A percentile compares a stretch with the other conserved stretches of the same genome.
phyloP scores from a whole-genome alignment of 208 protist species.

The Trypanosoma melophagium region DNA sequence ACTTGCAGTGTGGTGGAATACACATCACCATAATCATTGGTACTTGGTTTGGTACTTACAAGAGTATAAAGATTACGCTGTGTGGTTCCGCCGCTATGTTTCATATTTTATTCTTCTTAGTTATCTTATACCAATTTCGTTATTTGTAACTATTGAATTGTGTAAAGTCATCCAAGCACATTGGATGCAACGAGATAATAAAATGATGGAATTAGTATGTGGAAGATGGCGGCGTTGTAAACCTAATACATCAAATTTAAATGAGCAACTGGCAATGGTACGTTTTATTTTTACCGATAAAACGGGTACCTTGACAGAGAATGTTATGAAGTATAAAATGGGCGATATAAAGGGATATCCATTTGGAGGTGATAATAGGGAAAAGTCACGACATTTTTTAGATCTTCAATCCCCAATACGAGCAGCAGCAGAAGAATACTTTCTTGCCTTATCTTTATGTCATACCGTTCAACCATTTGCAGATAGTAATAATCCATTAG shows the following conservation, averaged over 20 bases:
- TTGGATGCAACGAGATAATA: conserved; percentile 83
- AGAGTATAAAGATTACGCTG: conserved; percentile 27
- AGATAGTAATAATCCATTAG: conserved; percentile 29
- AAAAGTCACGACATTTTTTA: conserved; percentile 31
- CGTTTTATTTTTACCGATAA: conserved; percentile 92
- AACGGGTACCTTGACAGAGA: conserved; percentile 93
- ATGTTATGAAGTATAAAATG: conserved; percentile 86
- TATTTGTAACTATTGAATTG: conserved; percentile 92
- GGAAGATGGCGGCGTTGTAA: conserved; percentile 67
- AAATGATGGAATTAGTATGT: conserved; percentile 83
- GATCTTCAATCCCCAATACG: conserved; percentile 28
- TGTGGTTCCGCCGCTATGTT: conserved; percentile 79
- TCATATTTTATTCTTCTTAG: conserved; percentile 91
- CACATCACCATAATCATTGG: conserved; percentile 46
- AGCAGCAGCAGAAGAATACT: conserved; percentile 62
- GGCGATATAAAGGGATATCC: conserved; percentile 65
- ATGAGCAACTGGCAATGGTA: conserved; percentile 90
- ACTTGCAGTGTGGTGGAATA: conserved; percentile 66
- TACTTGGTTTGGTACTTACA: conserved; percentile 70
- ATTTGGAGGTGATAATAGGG: conserved; percentile 49
- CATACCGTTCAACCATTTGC: conserved; percentile 87
- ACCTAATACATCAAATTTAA: conserved; percentile 90
- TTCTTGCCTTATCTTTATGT: conserved; percentile 77
- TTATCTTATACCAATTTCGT: conserved; percentile 91
- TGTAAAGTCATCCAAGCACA: conserved; percentile 90